A percentile compares a stretch with the other conserved stretches of the same genome.
These are phyloP conservation scores for Infundibulicybe gibba DNA, from an alignment of 768 basidiomycete genomes.

Conservation along the genomic window DNA sequence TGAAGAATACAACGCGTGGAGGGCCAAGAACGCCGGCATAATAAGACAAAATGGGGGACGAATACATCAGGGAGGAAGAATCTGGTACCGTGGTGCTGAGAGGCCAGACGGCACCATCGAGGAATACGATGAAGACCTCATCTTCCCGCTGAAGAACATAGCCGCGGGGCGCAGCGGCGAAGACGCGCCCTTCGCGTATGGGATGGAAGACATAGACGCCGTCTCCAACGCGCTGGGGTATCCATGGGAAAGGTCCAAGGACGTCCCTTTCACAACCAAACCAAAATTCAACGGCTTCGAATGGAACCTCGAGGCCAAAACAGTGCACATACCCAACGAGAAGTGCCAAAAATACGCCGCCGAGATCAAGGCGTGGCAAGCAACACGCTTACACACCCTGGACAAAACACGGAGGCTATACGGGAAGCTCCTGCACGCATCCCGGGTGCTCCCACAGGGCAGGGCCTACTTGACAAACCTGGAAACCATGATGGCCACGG, in stretches of 20 bases:
- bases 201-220: slow-evolving; percentile 22
- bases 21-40: neutral
- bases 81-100: slow-evolving; percentile 16
- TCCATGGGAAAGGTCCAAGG: slow-evolving; percentile 26
- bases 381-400: no score
- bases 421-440: no score
- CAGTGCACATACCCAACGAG: slow-evolving; percentile 13
- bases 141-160: slow-evolving; percentile 14
- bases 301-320: slow-evolving; percentile 20
- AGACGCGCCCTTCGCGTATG: slow-evolving; percentile 15
- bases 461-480: no score
- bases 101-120: slow-evolving; percentile 11
- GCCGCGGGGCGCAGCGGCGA: no score
- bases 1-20: slow-evolving; percentile 15
- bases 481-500: no score
- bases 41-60: slow-evolving; percentile 3
- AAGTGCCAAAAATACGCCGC: no score
- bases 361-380: no score
- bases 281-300: slow-evolving; percentile 23
- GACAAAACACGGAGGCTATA: no score
- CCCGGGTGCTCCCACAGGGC: no score
- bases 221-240: slow-evolving; percentile 23
- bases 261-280: slow-evolving; percentile 8
- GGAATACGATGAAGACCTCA: slow-evolving; percentile 27
- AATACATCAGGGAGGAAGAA: slow-evolving; percentile 3